Percentiles rank a stretch among this genome's conserved stretches.
These are phyloP conservation scores for thale cress (Arabidopsis thaliana) DNA, from an alignment of 345 rosid genomes.

Conservation along the genomic window DNA sequence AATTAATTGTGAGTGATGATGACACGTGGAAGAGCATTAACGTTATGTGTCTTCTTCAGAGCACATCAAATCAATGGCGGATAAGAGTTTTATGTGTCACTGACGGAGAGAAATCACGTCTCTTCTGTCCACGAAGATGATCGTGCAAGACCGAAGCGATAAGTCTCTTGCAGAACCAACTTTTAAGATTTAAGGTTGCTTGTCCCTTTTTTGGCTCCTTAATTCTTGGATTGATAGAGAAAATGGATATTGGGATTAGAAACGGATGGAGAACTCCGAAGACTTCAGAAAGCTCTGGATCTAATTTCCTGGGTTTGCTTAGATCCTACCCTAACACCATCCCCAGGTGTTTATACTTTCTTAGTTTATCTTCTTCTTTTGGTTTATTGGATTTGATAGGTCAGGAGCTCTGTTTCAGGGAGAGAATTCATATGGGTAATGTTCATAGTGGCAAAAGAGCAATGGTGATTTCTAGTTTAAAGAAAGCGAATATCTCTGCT, in stretches of 20 bases:
- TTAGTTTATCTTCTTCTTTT: slow-evolving; percentile 4
- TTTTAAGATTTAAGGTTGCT: background rate
- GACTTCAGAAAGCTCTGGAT: slow-evolving; percentile 23
- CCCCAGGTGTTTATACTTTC: slow-evolving; percentile 31
- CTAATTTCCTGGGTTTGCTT: slow-evolving; percentile 3
- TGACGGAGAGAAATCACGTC: slow-evolving; percentile 2
- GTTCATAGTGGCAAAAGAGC: background rate
- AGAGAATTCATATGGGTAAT: slow-evolving; percentile 20
- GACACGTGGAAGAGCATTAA: slow-evolving; percentile 25
- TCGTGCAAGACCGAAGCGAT: slow-evolving; percentile 18
- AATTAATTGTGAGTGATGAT: background rate
- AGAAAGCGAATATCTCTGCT: slow-evolving; percentile 73
- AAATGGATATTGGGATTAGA: slow-evolving; percentile 38
- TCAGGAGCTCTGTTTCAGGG: slow-evolving; percentile 32
- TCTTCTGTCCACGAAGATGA: slow-evolving; percentile 12
- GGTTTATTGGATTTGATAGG: slow-evolving; percentile 17
- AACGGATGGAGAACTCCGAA: slow-evolving; percentile 28
- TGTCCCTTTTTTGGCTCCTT: slow-evolving; percentile 7
- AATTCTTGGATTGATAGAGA: background rate
- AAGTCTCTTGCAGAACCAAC: background rate
- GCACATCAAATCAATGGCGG: slow-evolving; percentile 26
- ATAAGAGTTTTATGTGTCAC: slow-evolving; percentile 14
- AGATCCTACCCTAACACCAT: slow-evolving; percentile 23
- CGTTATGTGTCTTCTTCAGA: background rate
- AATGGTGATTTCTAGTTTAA: slow-evolving; percentile 42